A percentile compares a stretch with the other conserved stretches of the same genome.
Evolutionary conservation across 2,329 filamentous ascomycete species (phyloP).

Genomic region (Raffaelea deltoideospora): DNA sequence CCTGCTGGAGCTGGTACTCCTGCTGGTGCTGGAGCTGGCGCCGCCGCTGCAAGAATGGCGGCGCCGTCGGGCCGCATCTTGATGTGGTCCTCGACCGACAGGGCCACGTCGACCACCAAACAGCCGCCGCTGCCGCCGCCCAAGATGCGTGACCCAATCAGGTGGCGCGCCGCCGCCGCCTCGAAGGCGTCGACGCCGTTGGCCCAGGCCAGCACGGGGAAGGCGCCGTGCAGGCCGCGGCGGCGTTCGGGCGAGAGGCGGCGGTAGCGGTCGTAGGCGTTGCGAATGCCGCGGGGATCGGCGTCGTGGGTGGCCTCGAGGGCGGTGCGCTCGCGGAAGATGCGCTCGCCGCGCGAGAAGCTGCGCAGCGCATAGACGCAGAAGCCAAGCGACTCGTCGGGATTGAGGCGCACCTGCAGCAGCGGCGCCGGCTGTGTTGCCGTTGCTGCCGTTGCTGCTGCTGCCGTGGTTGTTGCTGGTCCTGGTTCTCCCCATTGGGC

Average conservation of each 20-base stretch:
- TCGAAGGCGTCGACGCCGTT: slow-evolving; percentile 7
- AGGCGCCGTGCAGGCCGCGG: slow-evolving; percentile 9
- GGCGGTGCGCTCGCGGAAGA: slow-evolving; percentile 14
- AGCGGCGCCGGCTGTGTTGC: too few species aligned
- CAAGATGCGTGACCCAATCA: slow-evolving; percentile 6
- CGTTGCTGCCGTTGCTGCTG: too few species aligned
- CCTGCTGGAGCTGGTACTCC: too few species aligned
- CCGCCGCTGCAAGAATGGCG: not conserved
- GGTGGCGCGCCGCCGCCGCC: slow-evolving; percentile 5
- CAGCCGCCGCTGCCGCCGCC: too few species aligned
- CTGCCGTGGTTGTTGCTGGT: too few species aligned
- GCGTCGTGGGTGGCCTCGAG: slow-evolving; percentile 11
- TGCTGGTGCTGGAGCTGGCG: too few species aligned
- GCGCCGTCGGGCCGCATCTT: slow-evolving; percentile 10
- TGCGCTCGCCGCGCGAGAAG: slow-evolving; percentile 10
- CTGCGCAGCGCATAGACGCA: slow-evolving; percentile 15
- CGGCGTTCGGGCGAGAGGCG: not conserved
- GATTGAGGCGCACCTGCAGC: slow-evolving; percentile 7
- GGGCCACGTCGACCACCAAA: slow-evolving; percentile 3
- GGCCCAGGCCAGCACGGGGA: slow-evolving; percentile 9
- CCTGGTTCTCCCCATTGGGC: too few species aligned
- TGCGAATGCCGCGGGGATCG: slow-evolving; percentile 6
- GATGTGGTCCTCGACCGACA: slow-evolving; percentile 9
- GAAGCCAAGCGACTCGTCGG: slow-evolving; percentile 12
- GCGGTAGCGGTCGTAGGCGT: slow-evolving; percentile 6